These are phyloP conservation scores for Chaetomium strumarium DNA, from an alignment of 2,329 filamentous ascomycete genomes.

Conservation along the genomic window DNA sequence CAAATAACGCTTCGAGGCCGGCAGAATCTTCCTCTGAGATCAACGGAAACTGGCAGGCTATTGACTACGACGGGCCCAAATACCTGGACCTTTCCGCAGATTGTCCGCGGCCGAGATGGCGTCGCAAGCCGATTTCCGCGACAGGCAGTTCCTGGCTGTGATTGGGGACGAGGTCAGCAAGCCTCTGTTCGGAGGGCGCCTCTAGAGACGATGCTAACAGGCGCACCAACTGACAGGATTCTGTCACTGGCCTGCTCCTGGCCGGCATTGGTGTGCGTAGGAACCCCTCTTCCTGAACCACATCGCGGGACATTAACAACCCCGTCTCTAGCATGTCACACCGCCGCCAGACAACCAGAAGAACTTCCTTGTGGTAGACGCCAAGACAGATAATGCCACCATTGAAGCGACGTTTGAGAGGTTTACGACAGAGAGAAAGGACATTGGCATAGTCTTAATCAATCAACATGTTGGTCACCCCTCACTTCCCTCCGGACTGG, in stretches of 20 bases:
- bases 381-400: constrained; percentile 79
- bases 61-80: background rate
- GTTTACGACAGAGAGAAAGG: constrained; percentile 86
- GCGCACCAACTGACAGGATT: constrained; percentile 58
- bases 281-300: background rate
- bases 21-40: background rate
- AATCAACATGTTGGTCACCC: constrained; percentile 78
- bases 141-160: constrained; percentile 92
- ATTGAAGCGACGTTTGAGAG: constrained; percentile 88
- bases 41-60: background rate
- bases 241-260: constrained; percentile 74
- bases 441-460: constrained; percentile 93
- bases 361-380: constrained; percentile 96
- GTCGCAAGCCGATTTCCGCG: constrained; percentile 60
- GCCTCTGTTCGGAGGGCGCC: background rate
- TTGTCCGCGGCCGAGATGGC: constrained; percentile 34
- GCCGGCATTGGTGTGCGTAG: constrained; percentile 60
- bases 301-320: background rate
- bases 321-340: constrained; percentile 71
- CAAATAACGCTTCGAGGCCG: background rate
- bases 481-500: background rate
- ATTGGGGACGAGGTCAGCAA: constrained; percentile 87
- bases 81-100: background rate
- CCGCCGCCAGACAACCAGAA: constrained; percentile 83
- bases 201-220: constrained; percentile 7